Base-by-base conservation (phyloP, 2,329 filamentous ascomycete genomes). In the Ambrosiella xylebori region DNA sequence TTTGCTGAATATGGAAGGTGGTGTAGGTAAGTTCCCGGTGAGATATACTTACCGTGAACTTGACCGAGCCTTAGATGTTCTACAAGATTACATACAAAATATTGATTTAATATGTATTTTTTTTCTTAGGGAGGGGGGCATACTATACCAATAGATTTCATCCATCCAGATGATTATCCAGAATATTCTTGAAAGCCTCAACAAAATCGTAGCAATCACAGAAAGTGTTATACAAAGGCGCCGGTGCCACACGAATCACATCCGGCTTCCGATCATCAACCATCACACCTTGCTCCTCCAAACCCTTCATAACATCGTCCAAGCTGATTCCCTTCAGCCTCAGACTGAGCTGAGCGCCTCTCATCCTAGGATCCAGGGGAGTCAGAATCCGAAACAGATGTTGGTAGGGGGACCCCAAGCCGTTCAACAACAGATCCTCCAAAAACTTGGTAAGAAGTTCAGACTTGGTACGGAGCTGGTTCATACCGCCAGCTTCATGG, bases 251-350 rank as follows among this genome's bases (percentile, higher is more conserved):
- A 7, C 88, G 74, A 52, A 94, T 81, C 11, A 93, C 88, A 68
- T 90, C 80, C 1, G 88, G 88, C 67, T 84, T 84, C 61, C 88
- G 75, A 71, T 90, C 84, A 66, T 94, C 88, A n/a, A 86, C 78
- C 1, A 93, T 76, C 1, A 91, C 80, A 1, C 83, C 83, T 3
- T 77, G 74, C 19, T 76, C 73, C 63, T 85, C 79, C 40, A 94
- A 68, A 58, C 73, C 73, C 57, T 73, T 71, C 65, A 82, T 77
- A 5, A 91, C 78, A 7, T 66, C 66, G 19, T 88, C 85, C 53
- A 93, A 70, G 60, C 89, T 64, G 6, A 54, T 50, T 11, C 57
- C 59, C 0, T 76, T 73, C 7, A 93, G 73, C 54, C 82, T 69
- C 38, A 94, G 68, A 66, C 86, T 90, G 36, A 94, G 69, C 69